Conservation (phyloP, 495 filamentous ascomycete species). For the Trypethelium eluteriae region DNA sequence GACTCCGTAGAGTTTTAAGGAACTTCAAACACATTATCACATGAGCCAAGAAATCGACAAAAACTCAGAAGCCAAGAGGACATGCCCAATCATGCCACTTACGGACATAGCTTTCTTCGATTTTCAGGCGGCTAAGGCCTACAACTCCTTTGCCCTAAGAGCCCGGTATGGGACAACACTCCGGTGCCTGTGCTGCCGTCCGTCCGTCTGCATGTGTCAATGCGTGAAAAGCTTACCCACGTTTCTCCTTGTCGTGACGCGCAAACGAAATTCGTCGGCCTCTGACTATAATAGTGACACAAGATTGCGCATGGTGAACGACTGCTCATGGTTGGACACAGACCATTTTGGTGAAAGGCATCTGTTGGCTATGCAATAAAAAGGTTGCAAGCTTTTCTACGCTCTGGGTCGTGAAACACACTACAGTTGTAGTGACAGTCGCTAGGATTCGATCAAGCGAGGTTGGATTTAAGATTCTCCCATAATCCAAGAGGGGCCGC, state of each 20-base stretch:
- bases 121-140: not conserved
- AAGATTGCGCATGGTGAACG: no score
- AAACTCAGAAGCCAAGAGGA: no score
- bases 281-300: not conserved
- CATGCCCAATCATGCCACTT: no score
- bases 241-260: not conserved
- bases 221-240: not conserved
- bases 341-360: not conserved
- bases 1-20: no score
- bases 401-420: conserved; percentile 2
- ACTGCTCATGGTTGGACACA: not conserved
- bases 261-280: not conserved
- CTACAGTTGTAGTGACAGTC: not conserved
- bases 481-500: not conserved
- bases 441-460: not conserved
- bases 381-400: conserved; percentile 1
- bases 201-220: not conserved
- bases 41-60: no score
- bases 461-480: not conserved
- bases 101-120: not conserved
- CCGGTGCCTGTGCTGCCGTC: not conserved
- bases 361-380: not conserved
- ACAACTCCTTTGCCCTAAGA: not conserved
- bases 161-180: not conserved
- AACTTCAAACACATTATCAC: no score